Conservation (phyloP, 306 rosid species). For the Castanopsis chinensis region DNA sequence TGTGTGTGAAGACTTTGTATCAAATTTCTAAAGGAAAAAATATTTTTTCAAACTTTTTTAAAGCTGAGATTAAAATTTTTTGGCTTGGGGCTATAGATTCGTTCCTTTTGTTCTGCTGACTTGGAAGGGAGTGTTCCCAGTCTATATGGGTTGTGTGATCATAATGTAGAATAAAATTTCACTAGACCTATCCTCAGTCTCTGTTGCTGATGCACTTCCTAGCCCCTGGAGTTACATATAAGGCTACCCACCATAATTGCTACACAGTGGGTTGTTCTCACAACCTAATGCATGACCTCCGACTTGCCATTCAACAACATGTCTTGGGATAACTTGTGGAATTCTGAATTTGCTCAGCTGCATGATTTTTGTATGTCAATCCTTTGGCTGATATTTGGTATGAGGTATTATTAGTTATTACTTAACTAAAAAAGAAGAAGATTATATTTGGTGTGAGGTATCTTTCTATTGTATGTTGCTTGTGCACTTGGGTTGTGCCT, state of each 20-base stretch:
- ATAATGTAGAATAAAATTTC: no score
- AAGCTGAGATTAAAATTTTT: neutral
- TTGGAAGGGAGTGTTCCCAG: neutral
- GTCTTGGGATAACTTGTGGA: no score
- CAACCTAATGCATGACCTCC: neutral
- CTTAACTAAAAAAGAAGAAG: no score
- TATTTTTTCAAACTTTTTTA: neutral
- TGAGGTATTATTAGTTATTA: no score
- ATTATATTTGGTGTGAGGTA: neutral
- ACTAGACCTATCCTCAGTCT: neutral
- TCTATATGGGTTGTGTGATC: neutral
- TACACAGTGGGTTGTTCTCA: neutral
- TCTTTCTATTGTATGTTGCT: neutral
- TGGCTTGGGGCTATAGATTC: neutral
- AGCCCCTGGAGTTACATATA: neutral
- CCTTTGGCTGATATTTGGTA: no score
- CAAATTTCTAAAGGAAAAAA: neutral
- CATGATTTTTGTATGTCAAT: no score
- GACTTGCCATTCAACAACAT: neutral
- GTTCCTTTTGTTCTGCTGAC: neutral
- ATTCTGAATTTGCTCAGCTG: no score
- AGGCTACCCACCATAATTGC: neutral
- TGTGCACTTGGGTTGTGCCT: neutral
- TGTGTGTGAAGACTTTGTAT: conserved; percentile 14
- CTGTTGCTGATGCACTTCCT: neutral